These are phyloP conservation scores for Sporothrix pseudoabietina DNA, from an alignment of 2,329 filamentous ascomycete genomes.

Conservation along the genomic window DNA sequence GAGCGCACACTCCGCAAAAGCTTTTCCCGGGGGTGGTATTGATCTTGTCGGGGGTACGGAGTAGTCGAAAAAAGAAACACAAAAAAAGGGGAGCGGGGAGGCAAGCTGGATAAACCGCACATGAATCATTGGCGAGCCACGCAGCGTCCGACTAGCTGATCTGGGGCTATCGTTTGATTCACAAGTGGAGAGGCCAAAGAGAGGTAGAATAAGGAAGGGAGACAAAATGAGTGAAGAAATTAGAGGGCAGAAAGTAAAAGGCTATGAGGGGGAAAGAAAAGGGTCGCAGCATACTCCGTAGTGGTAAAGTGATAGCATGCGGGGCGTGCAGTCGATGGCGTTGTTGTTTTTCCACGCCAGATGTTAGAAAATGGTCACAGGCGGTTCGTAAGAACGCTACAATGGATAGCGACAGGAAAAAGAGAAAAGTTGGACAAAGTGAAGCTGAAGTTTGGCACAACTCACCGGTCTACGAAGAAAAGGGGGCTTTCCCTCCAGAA, in stretches of 20 bases:
- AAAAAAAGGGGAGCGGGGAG: not conserved
- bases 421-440: not conserved
- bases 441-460: not conserved
- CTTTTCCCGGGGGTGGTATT: conserved; percentile 21
- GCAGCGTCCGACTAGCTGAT: not conserved
- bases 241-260: not conserved
- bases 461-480: not conserved
- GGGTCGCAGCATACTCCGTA: not conserved
- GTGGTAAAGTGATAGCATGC: not conserved
- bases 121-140: not conserved
- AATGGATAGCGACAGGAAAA: not conserved
- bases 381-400: not conserved
- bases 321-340: not conserved
- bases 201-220: not conserved
- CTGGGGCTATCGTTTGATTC: not conserved
- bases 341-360: not conserved
- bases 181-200: not conserved
- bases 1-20: conserved; percentile 21
- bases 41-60: not conserved
- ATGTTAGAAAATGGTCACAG: not conserved
- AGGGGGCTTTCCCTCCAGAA: not conserved
- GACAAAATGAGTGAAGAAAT: not conserved
- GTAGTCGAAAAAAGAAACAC: not conserved
- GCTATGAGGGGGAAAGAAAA: not conserved
- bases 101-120: not conserved